These are phyloP conservation scores for Colletotrichum tabaci DNA, from an alignment of 2,329 filamentous ascomycete species.

Conservation along the genomic window DNA sequence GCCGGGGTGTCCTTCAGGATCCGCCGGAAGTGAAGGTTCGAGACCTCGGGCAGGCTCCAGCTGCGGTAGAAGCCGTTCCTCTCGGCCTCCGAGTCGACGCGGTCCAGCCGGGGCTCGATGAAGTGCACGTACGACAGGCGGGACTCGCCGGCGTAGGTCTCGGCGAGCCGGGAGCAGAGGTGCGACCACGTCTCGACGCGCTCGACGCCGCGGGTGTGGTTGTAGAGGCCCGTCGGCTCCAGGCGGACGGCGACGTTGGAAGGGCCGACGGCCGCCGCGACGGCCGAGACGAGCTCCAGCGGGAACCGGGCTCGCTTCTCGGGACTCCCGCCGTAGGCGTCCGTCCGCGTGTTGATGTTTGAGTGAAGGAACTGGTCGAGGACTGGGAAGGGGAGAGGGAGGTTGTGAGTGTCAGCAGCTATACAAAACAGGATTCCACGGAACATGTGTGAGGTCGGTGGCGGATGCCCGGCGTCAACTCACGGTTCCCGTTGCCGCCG, in stretches of 20 bases:
- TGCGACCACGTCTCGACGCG: slow-evolving; percentile 63
- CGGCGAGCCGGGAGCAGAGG: slow-evolving; percentile 57
- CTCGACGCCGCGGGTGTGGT: slow-evolving; percentile 61
- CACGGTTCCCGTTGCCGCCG: slow-evolving; percentile 45
- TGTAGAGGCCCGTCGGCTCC: slow-evolving; percentile 61
- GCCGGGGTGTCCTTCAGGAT: slow-evolving; percentile 50
- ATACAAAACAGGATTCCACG: too few species aligned
- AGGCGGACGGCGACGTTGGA: slow-evolving; percentile 47
- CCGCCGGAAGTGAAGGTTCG: slow-evolving; percentile 45
- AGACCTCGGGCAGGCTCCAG: slow-evolving; percentile 49
- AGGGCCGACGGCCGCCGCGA: slow-evolving; percentile 48
- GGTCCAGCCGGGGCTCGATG: slow-evolving; percentile 64
- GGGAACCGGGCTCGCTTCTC: slow-evolving; percentile 51
- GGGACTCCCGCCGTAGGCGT: slow-evolving; percentile 50
- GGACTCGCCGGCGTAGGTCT: slow-evolving; percentile 47
- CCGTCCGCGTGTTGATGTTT: slow-evolving; percentile 49
- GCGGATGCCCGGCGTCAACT: neutral
- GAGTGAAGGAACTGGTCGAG: slow-evolving; percentile 45
- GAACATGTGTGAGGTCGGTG: neutral
- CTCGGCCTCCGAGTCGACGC: slow-evolving; percentile 54
- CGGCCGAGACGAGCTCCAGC: slow-evolving; percentile 50
- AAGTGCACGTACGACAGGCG: slow-evolving; percentile 63
- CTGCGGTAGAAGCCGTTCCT: slow-evolving; percentile 55
- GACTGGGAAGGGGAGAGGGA: neutral
- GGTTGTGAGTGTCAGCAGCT: too few species aligned